phyloP scores from a whole-genome alignment of 2,329 filamentous ascomycete species.

The Alternaria conjuncta region DNA sequence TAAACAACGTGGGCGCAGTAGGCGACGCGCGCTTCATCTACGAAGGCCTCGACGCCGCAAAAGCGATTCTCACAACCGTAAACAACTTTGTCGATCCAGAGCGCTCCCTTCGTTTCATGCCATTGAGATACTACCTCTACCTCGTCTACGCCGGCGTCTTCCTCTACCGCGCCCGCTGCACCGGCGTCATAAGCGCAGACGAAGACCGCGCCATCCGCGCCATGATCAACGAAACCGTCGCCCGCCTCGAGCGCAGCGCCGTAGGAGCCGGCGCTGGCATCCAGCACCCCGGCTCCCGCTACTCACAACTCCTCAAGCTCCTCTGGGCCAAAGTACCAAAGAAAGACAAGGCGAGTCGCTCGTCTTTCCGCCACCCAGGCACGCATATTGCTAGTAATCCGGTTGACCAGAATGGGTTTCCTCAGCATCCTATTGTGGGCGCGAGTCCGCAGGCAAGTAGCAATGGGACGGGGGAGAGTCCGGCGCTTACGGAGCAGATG shows the following conservation, averaged over 20 bases:
- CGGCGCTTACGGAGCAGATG: conserved; percentile 54
- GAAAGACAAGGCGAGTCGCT: conserved; percentile 37
- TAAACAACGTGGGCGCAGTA: conserved; percentile 58
- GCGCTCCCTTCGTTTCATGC: conserved; percentile 56
- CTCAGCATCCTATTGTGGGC: conserved; percentile 19
- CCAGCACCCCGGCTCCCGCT: conserved; percentile 57
- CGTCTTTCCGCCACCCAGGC: conserved; percentile 41
- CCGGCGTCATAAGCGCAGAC: conserved; percentile 55
- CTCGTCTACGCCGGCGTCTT: conserved; percentile 58
- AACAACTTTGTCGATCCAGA: conserved; percentile 59
- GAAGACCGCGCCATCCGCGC: conserved; percentile 55
- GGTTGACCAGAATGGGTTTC: conserved; percentile 34
- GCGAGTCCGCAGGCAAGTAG: conserved; percentile 48
- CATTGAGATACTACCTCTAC: conserved; percentile 57
- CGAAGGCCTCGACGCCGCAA: conserved; percentile 58
- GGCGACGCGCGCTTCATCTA: conserved; percentile 59
- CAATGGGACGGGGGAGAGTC: conserved; percentile 47
- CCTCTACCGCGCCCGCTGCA: conserved; percentile 56
- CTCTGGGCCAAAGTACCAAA: conserved; percentile 56
- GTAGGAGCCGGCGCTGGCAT: conserved; percentile 45
- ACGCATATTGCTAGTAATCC: conserved; percentile 37
- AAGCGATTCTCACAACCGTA: conserved; percentile 57
- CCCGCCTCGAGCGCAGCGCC: conserved; percentile 52
- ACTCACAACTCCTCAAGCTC: conserved; percentile 54
- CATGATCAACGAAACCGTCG: conserved; percentile 56